Evolutionary conservation across 805 yeast species (phyloP).

Genomic region (Starmerella lactis-condensi): DNA sequence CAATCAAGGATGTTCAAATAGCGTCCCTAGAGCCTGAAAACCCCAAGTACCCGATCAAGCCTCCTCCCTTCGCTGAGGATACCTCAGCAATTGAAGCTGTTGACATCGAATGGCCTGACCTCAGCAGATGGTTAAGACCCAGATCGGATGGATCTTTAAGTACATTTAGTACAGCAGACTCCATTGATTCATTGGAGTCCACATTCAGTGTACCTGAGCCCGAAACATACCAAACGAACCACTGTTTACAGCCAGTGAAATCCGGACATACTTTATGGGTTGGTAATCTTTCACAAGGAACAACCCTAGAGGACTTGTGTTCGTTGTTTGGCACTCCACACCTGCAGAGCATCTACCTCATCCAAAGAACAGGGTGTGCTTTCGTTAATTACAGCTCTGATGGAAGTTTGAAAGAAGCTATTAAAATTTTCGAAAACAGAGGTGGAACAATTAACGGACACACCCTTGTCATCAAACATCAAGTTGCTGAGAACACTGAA

Average conservation of each 20-base stretch:
- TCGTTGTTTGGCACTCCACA: slow-evolving; percentile 24
- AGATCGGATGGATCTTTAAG: neutral
- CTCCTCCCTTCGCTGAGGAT: no score
- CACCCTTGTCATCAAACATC: slow-evolving; percentile 20
- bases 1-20: no score
- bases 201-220: neutral
- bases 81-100: no score
- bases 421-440: slow-evolving; percentile 16
- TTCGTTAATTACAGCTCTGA: slow-evolving; percentile 24
- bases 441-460: slow-evolving; percentile 22
- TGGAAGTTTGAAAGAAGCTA: slow-evolving; percentile 21
- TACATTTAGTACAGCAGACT: neutral
- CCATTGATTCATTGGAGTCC: slow-evolving; percentile 1
- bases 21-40: no score
- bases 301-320: slow-evolving; percentile 24
- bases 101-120: slow-evolving; percentile 3
- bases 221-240: neutral
- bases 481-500: neutral
- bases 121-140: slow-evolving; percentile 1
- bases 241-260: slow-evolving; percentile 19
- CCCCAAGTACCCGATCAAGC: no score
- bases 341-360: slow-evolving; percentile 24
- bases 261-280: slow-evolving; percentile 31
- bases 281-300: slow-evolving; percentile 24
- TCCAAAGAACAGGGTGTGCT: slow-evolving; percentile 27